A percentile compares a stretch with the other conserved stretches of the same genome.
Conservation (phyloP, 768 basidiomycete genomes). For the Russula brevipes region DNA sequence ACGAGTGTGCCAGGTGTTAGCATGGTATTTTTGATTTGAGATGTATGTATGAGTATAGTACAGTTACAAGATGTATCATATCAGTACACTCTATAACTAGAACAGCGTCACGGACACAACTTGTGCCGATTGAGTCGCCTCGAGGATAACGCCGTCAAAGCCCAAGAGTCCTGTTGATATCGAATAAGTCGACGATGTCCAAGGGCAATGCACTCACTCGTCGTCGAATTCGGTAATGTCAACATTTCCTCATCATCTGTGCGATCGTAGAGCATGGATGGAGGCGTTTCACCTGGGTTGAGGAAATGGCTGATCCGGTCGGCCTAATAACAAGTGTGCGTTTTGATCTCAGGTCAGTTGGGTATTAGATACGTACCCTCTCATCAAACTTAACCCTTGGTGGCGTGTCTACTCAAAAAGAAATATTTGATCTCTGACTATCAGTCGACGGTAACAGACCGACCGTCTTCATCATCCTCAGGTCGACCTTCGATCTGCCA, state of each 20-base stretch:
- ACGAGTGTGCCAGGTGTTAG: background rate
- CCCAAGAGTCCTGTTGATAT: slow-evolving; percentile 50
- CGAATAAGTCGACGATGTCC: slow-evolving; percentile 10
- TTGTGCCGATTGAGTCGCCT: slow-evolving; percentile 73
- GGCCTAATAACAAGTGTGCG: slow-evolving; percentile 42
- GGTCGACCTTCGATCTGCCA: slow-evolving; percentile 81
- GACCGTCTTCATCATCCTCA: slow-evolving; percentile 82
- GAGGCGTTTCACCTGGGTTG: slow-evolving; percentile 65
- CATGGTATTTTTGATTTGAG: background rate
- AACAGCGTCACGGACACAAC: slow-evolving; percentile 70
- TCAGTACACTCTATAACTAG: slow-evolving; percentile 28
- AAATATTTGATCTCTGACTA: slow-evolving; percentile 4
- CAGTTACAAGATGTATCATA: slow-evolving; percentile 10
- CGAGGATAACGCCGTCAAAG: slow-evolving; percentile 76
- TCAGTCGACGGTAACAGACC: slow-evolving; percentile 12
- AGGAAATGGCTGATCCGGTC: slow-evolving; percentile 77
- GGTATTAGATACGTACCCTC: slow-evolving; percentile 40
- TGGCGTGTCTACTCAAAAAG: slow-evolving; percentile 51
- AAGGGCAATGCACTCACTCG: slow-evolving; percentile 45
- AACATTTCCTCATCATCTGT: slow-evolving; percentile 71
- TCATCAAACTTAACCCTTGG: slow-evolving; percentile 70
- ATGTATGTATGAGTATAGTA: background rate
- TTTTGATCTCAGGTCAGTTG: background rate
- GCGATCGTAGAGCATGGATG: slow-evolving; percentile 76
- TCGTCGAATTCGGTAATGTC: slow-evolving; percentile 60